Base-by-base conservation (phyloP, 371 early-diverging fungal species). In the Circinella minor region DNA sequence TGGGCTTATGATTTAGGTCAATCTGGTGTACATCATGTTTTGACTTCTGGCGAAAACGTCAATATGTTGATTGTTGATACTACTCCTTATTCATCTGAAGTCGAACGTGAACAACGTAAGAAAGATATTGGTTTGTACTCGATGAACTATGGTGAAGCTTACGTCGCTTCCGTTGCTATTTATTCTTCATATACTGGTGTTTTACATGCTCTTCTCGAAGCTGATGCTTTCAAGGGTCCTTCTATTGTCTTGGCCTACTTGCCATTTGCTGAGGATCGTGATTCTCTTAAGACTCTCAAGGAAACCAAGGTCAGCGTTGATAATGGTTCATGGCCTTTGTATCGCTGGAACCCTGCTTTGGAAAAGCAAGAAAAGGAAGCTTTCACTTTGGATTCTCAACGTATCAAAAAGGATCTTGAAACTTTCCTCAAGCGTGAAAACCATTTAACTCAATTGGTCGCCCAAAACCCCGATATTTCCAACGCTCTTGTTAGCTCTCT, bases 91-190 rank as follows among this genome's bases (percentile, higher is more conserved):
- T 86, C 91, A 13, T 81, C 83, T 36, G 66, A 63, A 0, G 67
- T 71, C 13, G 88, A 85, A 46, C 86, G 86, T 57, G 91, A 92
- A 63, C 81, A 84, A 68, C 90, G 93, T 79, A 95, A 96, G 90
- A 96, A 96, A 86, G 97, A 97, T 76, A 86, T 96, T 72, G 98
- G 95, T 68, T 86, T 97, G 36, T 96, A 95, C 74, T 96, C 96
- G 48, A 94, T 97, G 94, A 94, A 91, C 84, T 96, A 95, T 81
- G 95, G 95, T 39, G 77, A 82, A 3, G 92, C 87, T 43, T 97
- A 91, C 76, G 96, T 96, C 18, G 97, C 98, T 34, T 94, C 96
- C 0, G 92, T 95, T 46, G 93, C 96, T 14, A 81, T 95, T 54
- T 93, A 93, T 76, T 83, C 93, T 7, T 93, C 92, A 49, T 96